Base-by-base conservation (phyloP, 1,284 basidiomycete genomes). In the Schizophyllum commune region DNA sequence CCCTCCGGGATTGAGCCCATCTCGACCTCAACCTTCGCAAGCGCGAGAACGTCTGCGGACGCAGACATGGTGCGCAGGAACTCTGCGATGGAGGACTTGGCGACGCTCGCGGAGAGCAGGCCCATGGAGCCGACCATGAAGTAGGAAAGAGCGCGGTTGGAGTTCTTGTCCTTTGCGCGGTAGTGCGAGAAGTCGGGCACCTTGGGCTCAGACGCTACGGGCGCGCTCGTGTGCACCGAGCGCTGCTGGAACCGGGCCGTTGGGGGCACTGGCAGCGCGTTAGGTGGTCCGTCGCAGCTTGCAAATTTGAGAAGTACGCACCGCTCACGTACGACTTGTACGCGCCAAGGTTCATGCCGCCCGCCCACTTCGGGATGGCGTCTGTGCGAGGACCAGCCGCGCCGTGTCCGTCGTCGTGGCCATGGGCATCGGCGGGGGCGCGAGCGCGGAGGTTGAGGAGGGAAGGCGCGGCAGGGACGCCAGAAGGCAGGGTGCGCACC, bases 11-110 rank as follows among this genome's bases (percentile, higher is more conserved):
- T 99, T 65, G 79, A 81, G 63, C 79, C 79, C 70, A 99, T 88
- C 62, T 96, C 95, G 65, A 99, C 88, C 78, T 99, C 97, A 65
- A 98, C 93, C 82, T 98, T 98, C 68, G 97, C 97, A 67, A 99
- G 84, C 58, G 97, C 97, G 68, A 99, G 86, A 57, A 99, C 96
- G 74, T 99, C 97, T 47, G 96, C 95, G 56, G 96, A 98, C 20
- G 97, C 97, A 62, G 92, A 84, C 93, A 99, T 96, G 67, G 94
- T 96, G 69, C 91, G 84, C 63, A 99, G 82, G 79, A 99, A 96
- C 76, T 98, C 96, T 66, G 93, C 86, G 65, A 99, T 89, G 67
- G 90, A 89, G 54, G 93, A 94, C 79, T 98, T 97, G 70, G 96
- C 96, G 65, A 89, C 93, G 20, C 93, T 92, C 61, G 97, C 97